These are phyloP conservation scores for Apiospora arundinis DNA, from an alignment of 2,329 filamentous ascomycete genomes.

Conservation along the genomic window DNA sequence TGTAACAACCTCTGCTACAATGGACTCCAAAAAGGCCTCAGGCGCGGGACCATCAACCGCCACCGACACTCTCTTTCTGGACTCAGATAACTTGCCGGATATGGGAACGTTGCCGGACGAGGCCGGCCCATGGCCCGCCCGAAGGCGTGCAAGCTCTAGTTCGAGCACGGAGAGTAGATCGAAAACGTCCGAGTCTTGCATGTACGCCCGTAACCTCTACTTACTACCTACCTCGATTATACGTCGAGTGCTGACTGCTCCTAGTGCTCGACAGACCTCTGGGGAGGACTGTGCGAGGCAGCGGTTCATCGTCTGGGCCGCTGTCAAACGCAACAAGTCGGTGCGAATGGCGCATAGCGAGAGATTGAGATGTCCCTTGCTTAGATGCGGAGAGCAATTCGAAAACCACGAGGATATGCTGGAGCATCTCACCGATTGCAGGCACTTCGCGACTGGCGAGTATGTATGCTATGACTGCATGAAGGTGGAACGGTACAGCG, in stretches of 20 bases:
- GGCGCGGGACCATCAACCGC: slow-evolving; percentile 22
- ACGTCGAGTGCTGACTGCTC: slow-evolving; percentile 7
- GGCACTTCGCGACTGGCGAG: slow-evolving; percentile 55
- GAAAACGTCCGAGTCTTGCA: slow-evolving; percentile 36
- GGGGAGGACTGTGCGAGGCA: slow-evolving; percentile 58
- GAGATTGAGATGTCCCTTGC: slow-evolving; percentile 57
- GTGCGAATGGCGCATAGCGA: slow-evolving; percentile 54
- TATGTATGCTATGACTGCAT: slow-evolving; percentile 64
- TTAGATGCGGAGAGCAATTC: slow-evolving; percentile 57
- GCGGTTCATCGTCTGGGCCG: slow-evolving; percentile 63
- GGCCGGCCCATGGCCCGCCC: slow-evolving; percentile 27
- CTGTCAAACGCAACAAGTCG: slow-evolving; percentile 59
- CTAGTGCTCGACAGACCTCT: slow-evolving; percentile 51
- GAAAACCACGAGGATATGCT: slow-evolving; percentile 61
- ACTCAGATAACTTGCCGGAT: slow-evolving; percentile 34
- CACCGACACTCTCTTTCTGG: slow-evolving; percentile 27
- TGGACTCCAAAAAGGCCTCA: slow-evolving; percentile 22
- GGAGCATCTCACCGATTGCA: slow-evolving; percentile 56
- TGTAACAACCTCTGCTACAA: not conserved
- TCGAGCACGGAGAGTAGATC: slow-evolving; percentile 33
- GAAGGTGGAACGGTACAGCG: slow-evolving; percentile 56
- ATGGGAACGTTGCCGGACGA: slow-evolving; percentile 28
- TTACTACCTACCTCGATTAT: not conserved
- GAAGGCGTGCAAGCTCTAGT: slow-evolving; percentile 36
- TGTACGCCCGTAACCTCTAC: slow-evolving; percentile 34